Conservation (phyloP, 805 yeast genomes). For the Yarrowia hollandica region DNA sequence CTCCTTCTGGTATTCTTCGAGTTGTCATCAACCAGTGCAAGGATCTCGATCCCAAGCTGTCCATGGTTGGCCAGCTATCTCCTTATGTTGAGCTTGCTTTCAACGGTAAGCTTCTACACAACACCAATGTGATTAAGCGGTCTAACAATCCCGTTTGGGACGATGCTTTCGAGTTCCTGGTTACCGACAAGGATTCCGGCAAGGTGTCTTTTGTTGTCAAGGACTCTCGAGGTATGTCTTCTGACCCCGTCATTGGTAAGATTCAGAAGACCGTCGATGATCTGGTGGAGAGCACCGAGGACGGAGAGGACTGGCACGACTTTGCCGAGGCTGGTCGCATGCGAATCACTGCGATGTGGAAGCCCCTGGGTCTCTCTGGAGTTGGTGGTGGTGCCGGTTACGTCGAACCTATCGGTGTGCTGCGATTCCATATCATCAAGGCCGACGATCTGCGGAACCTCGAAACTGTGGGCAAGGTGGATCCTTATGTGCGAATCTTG, state of each 20-base stretch:
- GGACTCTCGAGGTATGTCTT: conserved; percentile 56
- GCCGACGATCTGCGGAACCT: conserved; percentile 79
- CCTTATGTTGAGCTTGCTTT: conserved; percentile 71
- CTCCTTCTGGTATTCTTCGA: conserved; percentile 87
- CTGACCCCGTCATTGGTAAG: conserved; percentile 61
- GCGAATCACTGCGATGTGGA: conserved; percentile 73
- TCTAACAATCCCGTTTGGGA: conserved; percentile 69
- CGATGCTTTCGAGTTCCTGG: conserved; percentile 62
- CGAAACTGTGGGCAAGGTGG: conserved; percentile 86
- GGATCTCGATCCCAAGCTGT: conserved; percentile 46
- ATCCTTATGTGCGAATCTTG: conserved; percentile 82
- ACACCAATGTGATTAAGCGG: conserved; percentile 60
- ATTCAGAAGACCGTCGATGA: conserved; percentile 55
- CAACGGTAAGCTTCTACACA: conserved; percentile 58
- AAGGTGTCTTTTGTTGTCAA: conserved; percentile 65
- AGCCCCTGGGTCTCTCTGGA: conserved; percentile 72
- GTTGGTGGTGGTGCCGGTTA: conserved; percentile 76
- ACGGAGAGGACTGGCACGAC: conserved; percentile 76
- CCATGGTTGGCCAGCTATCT: conserved; percentile 53
- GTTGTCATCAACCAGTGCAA: conserved; percentile 67
- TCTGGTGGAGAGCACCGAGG: conserved; percentile 73
- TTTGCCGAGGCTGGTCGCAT: conserved; percentile 69
- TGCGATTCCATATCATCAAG: conserved; percentile 64
- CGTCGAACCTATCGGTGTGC: conserved; percentile 92
- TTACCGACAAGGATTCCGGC: conserved; percentile 69